phyloP scores from a whole-genome alignment of 345 rosid genomes.

The Rubroshorea leprosula region DNA sequence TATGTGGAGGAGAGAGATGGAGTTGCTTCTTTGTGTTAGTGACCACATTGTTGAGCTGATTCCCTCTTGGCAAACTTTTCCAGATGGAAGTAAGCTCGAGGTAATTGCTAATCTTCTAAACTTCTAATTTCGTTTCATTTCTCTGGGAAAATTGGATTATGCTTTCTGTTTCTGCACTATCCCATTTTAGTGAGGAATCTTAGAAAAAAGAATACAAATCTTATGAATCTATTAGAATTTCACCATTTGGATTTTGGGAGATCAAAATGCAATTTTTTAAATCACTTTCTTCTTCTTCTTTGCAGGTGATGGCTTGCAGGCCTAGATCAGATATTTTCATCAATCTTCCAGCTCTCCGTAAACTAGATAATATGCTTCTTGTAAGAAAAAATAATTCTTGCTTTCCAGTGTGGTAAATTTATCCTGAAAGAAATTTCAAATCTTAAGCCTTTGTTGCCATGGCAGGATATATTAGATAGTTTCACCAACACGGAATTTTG shows the following conservation, averaged over 20 bases:
- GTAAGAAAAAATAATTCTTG: conserved; percentile 40
- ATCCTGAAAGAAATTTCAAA: neutral
- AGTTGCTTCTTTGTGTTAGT: conserved; percentile 73
- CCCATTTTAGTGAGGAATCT: too few species aligned
- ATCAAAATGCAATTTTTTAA: too few species aligned
- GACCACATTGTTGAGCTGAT: conserved; percentile 89
- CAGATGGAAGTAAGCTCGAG: conserved; percentile 88
- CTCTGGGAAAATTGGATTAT: neutral
- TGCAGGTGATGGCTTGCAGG: conserved; percentile 88
- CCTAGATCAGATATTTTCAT: conserved; percentile 83
- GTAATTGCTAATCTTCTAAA: conserved; percentile 27
- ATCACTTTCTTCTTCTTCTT: neutral
- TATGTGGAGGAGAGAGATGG: conserved; percentile 97
- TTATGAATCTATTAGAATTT: too few species aligned
- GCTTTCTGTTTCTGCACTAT: neutral
- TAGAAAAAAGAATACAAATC: too few species aligned
- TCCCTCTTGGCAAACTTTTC: conserved; percentile 86
- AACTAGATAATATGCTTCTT: conserved; percentile 88
- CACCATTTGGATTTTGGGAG: too few species aligned
- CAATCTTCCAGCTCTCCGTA: conserved; percentile 85
- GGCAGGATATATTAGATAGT: conserved; percentile 74
- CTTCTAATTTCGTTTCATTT: too few species aligned
- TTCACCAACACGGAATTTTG: conserved; percentile 77
- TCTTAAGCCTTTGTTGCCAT: neutral
- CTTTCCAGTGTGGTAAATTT: conserved; percentile 1